A percentile compares a stretch with the other conserved stretches of the same genome.
Evolutionary conservation across 1,139 yeast species (phyloP).

Genomic region (Spencermartinsiella ligniputridi): DNA sequence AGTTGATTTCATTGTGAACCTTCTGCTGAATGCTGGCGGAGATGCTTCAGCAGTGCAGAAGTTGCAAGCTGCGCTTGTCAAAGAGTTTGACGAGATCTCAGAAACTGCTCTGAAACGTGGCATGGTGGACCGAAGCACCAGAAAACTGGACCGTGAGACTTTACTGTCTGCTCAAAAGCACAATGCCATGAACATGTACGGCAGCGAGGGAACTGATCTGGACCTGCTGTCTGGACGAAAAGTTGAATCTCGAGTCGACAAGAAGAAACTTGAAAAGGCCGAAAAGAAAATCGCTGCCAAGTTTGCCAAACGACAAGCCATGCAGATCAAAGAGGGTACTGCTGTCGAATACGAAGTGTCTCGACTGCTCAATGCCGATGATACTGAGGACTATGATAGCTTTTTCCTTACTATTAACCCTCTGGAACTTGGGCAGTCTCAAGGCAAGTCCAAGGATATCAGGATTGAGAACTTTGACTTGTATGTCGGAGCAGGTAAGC

Average conservation of each 20-base stretch:
- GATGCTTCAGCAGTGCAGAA: conserved; percentile 46
- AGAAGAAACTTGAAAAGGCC: conserved; percentile 93
- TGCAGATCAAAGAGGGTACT: conserved; percentile 50
- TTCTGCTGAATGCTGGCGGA: conserved; percentile 82
- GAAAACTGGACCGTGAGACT: conserved; percentile 48
- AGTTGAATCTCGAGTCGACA: conserved; percentile 91
- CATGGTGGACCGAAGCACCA: conserved; percentile 72
- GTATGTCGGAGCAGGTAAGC: conserved; percentile 91
- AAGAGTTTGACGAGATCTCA: conserved; percentile 48
- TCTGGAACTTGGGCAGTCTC: conserved; percentile 71
- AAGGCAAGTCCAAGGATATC: conserved; percentile 93
- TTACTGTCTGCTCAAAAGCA: conserved; percentile 34
- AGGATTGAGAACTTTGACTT: conserved; percentile 89
- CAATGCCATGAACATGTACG: conserved; percentile 26
- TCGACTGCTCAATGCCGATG: conserved; percentile 62
- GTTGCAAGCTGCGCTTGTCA: conserved; percentile 44
- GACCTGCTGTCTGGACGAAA: conserved; percentile 83
- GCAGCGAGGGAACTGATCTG: conserved; percentile 65
- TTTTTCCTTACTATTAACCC: conserved; percentile 95
- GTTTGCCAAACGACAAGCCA: conserved; percentile 88
- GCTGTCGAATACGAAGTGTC: conserved; percentile 80
- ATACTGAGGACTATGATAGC: conserved; percentile 78
- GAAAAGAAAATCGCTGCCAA: conserved; percentile 95
- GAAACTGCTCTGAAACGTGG: not conserved
- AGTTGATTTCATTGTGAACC: conserved; percentile 55